Evolutionary conservation across 441 rosid genomes (phyloP).

Genomic region (Populus hybrid): DNA sequence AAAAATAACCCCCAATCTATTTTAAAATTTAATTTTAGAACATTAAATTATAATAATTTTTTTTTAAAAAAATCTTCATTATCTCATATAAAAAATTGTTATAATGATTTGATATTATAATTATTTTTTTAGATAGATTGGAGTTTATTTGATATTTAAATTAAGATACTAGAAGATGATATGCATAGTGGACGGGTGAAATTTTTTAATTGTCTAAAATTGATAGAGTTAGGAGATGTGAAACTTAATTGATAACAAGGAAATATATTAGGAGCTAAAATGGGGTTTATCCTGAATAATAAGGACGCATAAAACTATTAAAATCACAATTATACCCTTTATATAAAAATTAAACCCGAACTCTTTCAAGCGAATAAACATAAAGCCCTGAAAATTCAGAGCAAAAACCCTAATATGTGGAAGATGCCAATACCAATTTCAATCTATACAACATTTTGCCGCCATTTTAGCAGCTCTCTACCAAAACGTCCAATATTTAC

Average conservation of each 20-base stretch:
- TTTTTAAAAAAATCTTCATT: too few relatives aligned
- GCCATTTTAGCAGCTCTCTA: conserved; percentile 23
- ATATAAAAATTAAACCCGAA: neutral
- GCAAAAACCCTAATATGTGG: conserved; percentile 21
- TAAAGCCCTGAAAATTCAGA: neutral
- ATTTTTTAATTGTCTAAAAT: too few relatives aligned
- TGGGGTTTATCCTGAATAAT: neutral
- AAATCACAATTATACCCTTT: neutral
- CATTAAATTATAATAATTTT: too few relatives aligned
- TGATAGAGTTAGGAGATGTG: neutral
- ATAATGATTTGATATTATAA: too few relatives aligned
- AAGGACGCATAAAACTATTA: neutral
- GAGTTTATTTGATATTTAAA: too few relatives aligned
- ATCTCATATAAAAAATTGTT: too few relatives aligned
- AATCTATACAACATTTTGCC: conserved; percentile 12
- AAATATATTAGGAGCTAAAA: neutral
- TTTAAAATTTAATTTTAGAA: too few relatives aligned
- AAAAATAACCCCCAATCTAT: too few relatives aligned
- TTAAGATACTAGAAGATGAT: too few relatives aligned
- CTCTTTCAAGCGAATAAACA: neutral
- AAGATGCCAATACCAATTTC: conserved; percentile 18
- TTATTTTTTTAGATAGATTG: too few relatives aligned
- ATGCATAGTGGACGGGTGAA: too few relatives aligned
- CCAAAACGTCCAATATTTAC: conserved; percentile 16
- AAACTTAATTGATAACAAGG: too few relatives aligned